Evolutionary conservation across 768 basidiomycete genomes (phyloP).

Genomic region (Porpolomopsis calyptriformis): DNA sequence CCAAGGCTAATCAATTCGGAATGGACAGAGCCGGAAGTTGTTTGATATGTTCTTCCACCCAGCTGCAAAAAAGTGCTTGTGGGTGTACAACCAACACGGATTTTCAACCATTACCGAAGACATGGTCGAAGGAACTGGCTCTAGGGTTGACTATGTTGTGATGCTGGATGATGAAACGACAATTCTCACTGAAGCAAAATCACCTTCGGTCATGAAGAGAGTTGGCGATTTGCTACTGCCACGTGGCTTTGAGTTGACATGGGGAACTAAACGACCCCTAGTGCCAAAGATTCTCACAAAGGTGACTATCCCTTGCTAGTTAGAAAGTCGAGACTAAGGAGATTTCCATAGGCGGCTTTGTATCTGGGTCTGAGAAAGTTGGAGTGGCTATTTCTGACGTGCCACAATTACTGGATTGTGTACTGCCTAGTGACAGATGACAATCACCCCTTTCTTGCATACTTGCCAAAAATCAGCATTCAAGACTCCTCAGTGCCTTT

Average conservation of each 20-base stretch:
- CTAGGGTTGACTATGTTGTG: constrained; percentile 12
- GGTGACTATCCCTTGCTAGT: constrained; percentile 7
- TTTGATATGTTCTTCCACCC: constrained; percentile 4
- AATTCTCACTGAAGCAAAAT: constrained; percentile 13
- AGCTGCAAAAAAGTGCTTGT: constrained; percentile 8
- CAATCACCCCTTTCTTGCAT: constrained; percentile 13
- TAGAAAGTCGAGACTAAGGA: constrained; percentile 5
- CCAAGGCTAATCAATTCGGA: constrained; percentile 8
- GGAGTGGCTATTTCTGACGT: constrained; percentile 15
- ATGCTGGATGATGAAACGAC: constrained; percentile 8
- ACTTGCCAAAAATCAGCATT: constrained; percentile 14
- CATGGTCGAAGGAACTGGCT: constrained; percentile 8
- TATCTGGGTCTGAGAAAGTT: constrained; percentile 12
- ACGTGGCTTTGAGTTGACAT: constrained; percentile 11
- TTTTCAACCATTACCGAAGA: constrained; percentile 7
- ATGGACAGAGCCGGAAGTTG: constrained; percentile 7
- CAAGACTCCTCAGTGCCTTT: constrained; percentile 13
- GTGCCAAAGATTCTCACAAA: constrained; percentile 8
- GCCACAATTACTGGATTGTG: constrained; percentile 16
- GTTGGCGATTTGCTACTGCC: constrained; percentile 5
- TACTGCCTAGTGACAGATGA: constrained; percentile 16
- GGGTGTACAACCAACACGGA: background rate
- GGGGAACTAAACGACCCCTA: constrained; percentile 6
- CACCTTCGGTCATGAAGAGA: constrained; percentile 12
- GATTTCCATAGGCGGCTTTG: constrained; percentile 12